Conservation (phyloP, 129 eudicot genomes). For the Artemisia annua region DNA sequence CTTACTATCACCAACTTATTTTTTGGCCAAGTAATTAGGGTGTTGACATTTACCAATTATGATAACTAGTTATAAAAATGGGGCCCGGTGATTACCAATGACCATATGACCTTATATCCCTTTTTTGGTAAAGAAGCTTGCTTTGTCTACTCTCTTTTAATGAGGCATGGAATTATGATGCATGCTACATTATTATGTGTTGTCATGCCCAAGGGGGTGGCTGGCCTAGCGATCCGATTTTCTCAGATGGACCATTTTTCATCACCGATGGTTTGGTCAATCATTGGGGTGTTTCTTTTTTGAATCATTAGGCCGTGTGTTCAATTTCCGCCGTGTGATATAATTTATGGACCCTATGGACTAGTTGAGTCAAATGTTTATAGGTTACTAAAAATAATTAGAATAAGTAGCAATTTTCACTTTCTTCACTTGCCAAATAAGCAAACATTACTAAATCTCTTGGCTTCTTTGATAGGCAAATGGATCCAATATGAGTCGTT, state of each 20-base stretch:
- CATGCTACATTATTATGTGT: conserved; percentile 16
- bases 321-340: too few relatives aligned
- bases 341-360: too few relatives aligned
- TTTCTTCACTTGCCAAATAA: neutral
- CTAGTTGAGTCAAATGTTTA: too few relatives aligned
- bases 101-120: conserved; percentile 5
- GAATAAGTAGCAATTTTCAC: too few relatives aligned
- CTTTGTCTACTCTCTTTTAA: neutral
- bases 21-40: conserved; percentile 16
- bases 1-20: neutral
- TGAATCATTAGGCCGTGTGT: too few relatives aligned
- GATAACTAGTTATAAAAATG: conserved; percentile 17
- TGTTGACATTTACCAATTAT: conserved; percentile 21
- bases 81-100: conserved; percentile 19
- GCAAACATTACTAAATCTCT: neutral
- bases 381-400: too few relatives aligned
- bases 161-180: conserved; percentile 11
- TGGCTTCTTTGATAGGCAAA: conserved; percentile 53
- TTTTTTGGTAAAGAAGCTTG: conserved; percentile 13
- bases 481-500: conserved; percentile 60
- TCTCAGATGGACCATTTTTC: too few relatives aligned
- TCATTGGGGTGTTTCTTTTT: too few relatives aligned
- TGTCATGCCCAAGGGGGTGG: conserved; percentile 16
- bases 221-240: too few relatives aligned
- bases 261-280: too few relatives aligned